A percentile compares a stretch with the other conserved stretches of the same genome.
Evolutionary conservation across 345 rosid species (phyloP).

Genomic region (Adansonia digitata): DNA sequence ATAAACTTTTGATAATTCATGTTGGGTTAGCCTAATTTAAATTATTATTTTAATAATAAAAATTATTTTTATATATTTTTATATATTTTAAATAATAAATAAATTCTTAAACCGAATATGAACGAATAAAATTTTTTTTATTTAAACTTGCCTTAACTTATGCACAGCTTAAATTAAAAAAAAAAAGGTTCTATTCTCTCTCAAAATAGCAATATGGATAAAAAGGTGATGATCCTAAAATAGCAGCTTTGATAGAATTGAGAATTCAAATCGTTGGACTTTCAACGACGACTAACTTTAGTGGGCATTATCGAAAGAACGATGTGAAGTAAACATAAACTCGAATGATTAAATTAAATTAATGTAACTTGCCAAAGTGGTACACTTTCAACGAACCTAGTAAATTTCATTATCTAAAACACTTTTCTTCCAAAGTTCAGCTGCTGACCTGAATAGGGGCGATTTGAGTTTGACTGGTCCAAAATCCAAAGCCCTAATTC

Average conservation of each 20-base stretch:
- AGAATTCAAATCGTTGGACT: not conserved
- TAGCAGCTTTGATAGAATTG: not conserved
- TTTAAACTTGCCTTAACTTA: too few relatives aligned
- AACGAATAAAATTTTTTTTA: too few relatives aligned
- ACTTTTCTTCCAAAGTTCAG: not conserved
- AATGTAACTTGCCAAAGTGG: not conserved
- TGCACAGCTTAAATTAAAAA: too few relatives aligned
- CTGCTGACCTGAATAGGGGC: too few relatives aligned
- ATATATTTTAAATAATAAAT: too few relatives aligned
- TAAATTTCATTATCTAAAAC: not conserved
- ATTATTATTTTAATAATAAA: too few relatives aligned
- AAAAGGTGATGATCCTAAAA: not conserved
- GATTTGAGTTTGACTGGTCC: not conserved
- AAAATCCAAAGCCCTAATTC: not conserved
- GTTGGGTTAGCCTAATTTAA: too few relatives aligned
- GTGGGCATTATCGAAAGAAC: not conserved
- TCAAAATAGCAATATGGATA: not conserved
- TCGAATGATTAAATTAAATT: not conserved
- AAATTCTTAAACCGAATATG: too few relatives aligned
- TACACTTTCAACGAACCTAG: not conserved
- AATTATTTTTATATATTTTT: too few relatives aligned
- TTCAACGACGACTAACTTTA: not conserved
- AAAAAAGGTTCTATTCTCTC: not conserved
- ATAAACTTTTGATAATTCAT: too few relatives aligned
- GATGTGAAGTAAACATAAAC: not conserved